Base-by-base conservation (phyloP, 1,284 basidiomycete species). In the Ganoderma lingzhi region DNA sequence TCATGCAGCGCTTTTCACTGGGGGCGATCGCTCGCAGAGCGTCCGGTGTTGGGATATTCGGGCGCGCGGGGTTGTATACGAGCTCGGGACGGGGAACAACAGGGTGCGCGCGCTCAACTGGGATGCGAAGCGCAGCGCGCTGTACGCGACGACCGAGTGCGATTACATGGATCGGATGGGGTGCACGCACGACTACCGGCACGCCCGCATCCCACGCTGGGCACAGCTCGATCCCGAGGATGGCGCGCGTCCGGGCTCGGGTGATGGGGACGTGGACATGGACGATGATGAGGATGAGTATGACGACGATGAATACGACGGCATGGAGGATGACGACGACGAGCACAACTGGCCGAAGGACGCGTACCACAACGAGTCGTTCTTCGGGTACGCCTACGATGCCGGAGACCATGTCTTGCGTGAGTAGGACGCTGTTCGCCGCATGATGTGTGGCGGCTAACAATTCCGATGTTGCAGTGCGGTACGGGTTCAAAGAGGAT, bases 81-180 rank as follows among this genome's bases (percentile, higher is more conserved):
- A 84, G 65, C 78, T 85, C 30, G 74, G 79, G 8, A 84, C 83
- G 3, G 84, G 84, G 30, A 84, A 85, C 72, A 84, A 81, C 67
- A 61, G 65, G 2, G 83, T 84, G 0, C 45, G 41, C 5, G 71
- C 73, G 19, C 70, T 84, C 66, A 77, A 75, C 0, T 84, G 83
- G 83, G 80, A 84, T 70, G 68, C 70, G 9, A 48, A 64, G 5
- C 75, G 70, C 30, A 73, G 77, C 19, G 73, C 77, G 2, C 76
- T 85, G 6, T 84, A 79, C 64, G 83, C 82, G 0, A 74, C 77
- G 2, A 83, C 83, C 17, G 73, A 79, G 63, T 83, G 82, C 74
- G 59, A 62, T 5, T 77, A 79, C 68, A 73, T 80, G 68, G 78
- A 81, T 65, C 75, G 81, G 12, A 60, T 77, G 19, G 83, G 81